Conservation (phyloP, 2,329 filamentous ascomycete genomes). For the Ophiostoma ips region DNA sequence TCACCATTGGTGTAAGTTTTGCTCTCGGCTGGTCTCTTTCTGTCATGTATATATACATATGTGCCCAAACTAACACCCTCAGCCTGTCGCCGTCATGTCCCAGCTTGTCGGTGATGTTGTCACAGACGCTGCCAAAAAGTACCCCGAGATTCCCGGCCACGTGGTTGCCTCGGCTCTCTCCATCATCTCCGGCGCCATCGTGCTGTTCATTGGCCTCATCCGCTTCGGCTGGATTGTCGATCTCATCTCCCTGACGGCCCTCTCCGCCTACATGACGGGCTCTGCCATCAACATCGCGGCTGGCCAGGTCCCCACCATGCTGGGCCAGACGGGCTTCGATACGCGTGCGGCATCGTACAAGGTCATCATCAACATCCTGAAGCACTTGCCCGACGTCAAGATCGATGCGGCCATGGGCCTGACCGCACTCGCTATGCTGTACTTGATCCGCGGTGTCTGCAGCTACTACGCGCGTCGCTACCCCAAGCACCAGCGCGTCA, state of each 20-base stretch:
- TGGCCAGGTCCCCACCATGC: slow-evolving; percentile 68
- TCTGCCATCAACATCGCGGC: slow-evolving; percentile 79
- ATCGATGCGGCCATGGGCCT: slow-evolving; percentile 82
- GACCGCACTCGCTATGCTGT: slow-evolving; percentile 66
- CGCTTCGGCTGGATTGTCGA: slow-evolving; percentile 85
- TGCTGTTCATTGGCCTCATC: slow-evolving; percentile 63
- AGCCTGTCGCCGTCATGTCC: slow-evolving; percentile 83
- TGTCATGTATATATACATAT: too few species aligned
- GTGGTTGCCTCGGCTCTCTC: slow-evolving; percentile 67
- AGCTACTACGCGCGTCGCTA: slow-evolving; percentile 52
- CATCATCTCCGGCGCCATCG: slow-evolving; percentile 63
- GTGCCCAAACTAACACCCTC: not conserved
- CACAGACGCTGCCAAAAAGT: slow-evolving; percentile 38
- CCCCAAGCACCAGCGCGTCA: slow-evolving; percentile 55
- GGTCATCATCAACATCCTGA: slow-evolving; percentile 72
- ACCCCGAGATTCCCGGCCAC: slow-evolving; percentile 46
- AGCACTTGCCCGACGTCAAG: slow-evolving; percentile 49
- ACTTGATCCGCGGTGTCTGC: slow-evolving; percentile 56
- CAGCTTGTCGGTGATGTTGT: slow-evolving; percentile 79
- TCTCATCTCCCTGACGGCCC: slow-evolving; percentile 77
- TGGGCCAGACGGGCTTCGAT: slow-evolving; percentile 59
- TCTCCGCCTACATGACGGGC: slow-evolving; percentile 94
- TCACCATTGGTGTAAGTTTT: slow-evolving; percentile 72
- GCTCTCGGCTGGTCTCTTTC: slow-evolving; percentile 11
- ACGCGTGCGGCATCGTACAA: slow-evolving; percentile 59